Evolutionary conservation across 768 basidiomycete genomes (phyloP).

Genomic region (Mycena kentingensis): DNA sequence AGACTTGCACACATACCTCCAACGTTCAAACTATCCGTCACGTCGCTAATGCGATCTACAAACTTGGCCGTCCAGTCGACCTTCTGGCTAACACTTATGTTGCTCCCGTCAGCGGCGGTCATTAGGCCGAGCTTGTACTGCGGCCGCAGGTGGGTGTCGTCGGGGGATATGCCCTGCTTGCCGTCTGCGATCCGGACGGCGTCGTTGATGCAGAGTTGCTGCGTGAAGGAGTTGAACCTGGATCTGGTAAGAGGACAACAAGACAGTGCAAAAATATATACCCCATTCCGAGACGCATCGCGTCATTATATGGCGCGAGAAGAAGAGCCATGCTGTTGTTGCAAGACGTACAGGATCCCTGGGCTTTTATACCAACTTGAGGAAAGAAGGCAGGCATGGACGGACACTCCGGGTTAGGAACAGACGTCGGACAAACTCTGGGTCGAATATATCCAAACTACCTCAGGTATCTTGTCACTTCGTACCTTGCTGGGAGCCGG

Average conservation of each 20-base stretch:
- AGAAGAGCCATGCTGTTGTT: constrained; percentile 12
- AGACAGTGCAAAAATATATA: neutral
- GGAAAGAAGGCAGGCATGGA: too few relatives aligned
- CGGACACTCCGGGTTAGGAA: too few relatives aligned
- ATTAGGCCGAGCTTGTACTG: too few relatives aligned
- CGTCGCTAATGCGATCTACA: constrained; percentile 25
- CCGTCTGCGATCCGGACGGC: constrained; percentile 4
- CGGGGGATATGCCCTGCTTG: neutral
- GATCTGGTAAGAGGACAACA: neutral
- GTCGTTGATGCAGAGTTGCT: constrained; percentile 5
- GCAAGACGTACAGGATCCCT: too few relatives aligned
- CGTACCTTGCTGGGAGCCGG: too few relatives aligned
- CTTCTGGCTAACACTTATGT: neutral
- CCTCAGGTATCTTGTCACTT: too few relatives aligned
- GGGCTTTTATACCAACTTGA: too few relatives aligned
- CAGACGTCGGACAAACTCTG: too few relatives aligned
- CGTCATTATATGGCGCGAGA: constrained; percentile 6
- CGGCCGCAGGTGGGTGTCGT: neutral
- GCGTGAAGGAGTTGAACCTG: constrained; percentile 13
- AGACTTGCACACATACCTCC: too few relatives aligned
- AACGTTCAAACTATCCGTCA: constrained; percentile 42
- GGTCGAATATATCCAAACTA: too few relatives aligned
- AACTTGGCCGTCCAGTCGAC: constrained; percentile 8
- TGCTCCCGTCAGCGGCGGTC: neutral
- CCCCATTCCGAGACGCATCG: constrained; percentile 12